Percentiles rank a stretch among this genome's conserved stretches.
Evolutionary conservation across 1,139 yeast species (phyloP).

Genomic region (Taiozyma sp.): DNA sequence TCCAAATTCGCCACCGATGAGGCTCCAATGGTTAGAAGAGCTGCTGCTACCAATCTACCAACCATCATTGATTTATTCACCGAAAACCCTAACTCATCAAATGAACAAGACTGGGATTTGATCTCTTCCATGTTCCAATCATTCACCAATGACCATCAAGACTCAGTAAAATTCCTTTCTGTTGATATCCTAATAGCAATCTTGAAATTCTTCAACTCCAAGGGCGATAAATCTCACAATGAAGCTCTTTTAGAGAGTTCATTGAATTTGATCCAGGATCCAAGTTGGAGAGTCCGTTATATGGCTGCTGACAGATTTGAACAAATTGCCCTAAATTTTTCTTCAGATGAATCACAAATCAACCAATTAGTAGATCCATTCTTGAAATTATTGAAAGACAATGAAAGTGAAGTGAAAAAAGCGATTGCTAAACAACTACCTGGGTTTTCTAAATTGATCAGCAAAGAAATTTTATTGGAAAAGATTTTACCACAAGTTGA

Average conservation of each 20-base stretch:
- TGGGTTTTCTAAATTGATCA: slow-evolving; percentile 56
- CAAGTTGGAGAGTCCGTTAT: slow-evolving; percentile 97
- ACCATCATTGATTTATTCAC: slow-evolving; percentile 58
- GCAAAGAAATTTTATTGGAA: slow-evolving; percentile 51
- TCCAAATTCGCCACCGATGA: slow-evolving; percentile 79
- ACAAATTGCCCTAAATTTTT: slow-evolving; percentile 64
- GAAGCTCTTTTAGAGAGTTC: slow-evolving; percentile 58
- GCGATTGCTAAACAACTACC: slow-evolving; percentile 93
- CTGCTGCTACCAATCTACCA: slow-evolving; percentile 87
- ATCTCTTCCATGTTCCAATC: slow-evolving; percentile 79
- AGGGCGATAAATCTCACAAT: slow-evolving; percentile 53
- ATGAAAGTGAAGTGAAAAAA: slow-evolving; percentile 94
- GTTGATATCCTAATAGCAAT: slow-evolving; percentile 82
- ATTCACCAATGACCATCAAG: slow-evolving; percentile 84
- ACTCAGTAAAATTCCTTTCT: slow-evolving; percentile 86
- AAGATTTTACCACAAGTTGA: slow-evolving; percentile 83
- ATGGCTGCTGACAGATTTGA: slow-evolving; percentile 94
- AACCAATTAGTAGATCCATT: slow-evolving; percentile 54
- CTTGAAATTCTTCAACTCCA: slow-evolving; percentile 55
- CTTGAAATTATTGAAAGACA: slow-evolving; percentile 77
- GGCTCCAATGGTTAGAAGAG: slow-evolving; percentile 96
- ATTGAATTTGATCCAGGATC: slow-evolving; percentile 73
- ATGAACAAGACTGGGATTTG: slow-evolving; percentile 61
- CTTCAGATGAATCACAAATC: slow-evolving; percentile 42
- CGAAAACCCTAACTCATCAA: slow-evolving; percentile 31